Conservation (phyloP, 805 yeast species). For the Wickerhamiella azymoides region DNA sequence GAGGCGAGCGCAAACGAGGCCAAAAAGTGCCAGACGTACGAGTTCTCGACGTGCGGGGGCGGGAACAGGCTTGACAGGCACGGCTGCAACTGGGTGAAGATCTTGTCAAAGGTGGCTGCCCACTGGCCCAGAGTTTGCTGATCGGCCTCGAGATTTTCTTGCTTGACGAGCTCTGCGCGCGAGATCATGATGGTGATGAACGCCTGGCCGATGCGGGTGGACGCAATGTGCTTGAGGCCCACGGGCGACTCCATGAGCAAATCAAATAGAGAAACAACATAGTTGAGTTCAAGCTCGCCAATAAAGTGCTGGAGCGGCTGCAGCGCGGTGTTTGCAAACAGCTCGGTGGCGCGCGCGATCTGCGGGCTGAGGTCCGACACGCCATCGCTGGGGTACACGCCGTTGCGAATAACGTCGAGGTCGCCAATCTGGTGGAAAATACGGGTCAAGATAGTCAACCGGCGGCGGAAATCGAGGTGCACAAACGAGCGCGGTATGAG, state of each 20-base stretch:
- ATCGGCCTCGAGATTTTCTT: conserved; percentile 41
- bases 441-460: conserved; percentile 60
- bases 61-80: conserved; percentile 73
- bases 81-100: conserved; percentile 68
- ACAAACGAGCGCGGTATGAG: conserved; percentile 79
- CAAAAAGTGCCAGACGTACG: conserved; percentile 92
- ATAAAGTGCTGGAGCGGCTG: conserved; percentile 74
- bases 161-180: conserved; percentile 81
- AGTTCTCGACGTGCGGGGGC: conserved; percentile 47
- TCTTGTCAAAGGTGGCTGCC: conserved; percentile 66
- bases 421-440: conserved; percentile 70
- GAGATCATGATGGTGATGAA: conserved; percentile 80
- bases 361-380: conserved; percentile 26
- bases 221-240: conserved; percentile 38
- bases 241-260: conserved; percentile 53
- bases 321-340: conserved; percentile 67
- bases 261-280: conserved; percentile 62
- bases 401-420: conserved; percentile 60
- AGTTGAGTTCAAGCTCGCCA: conserved; percentile 66
- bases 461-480: conserved; percentile 62
- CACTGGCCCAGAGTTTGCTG: conserved; percentile 37
- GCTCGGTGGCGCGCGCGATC: conserved; percentile 47
- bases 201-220: conserved; percentile 70
- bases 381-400: conserved; percentile 43
- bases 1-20: conserved; percentile 91